Evolutionary conservation across 257 asterid species (phyloP), one percentile per base, ranked within the genome.

Genomic region (Ajuga chamaepitys): DNA sequence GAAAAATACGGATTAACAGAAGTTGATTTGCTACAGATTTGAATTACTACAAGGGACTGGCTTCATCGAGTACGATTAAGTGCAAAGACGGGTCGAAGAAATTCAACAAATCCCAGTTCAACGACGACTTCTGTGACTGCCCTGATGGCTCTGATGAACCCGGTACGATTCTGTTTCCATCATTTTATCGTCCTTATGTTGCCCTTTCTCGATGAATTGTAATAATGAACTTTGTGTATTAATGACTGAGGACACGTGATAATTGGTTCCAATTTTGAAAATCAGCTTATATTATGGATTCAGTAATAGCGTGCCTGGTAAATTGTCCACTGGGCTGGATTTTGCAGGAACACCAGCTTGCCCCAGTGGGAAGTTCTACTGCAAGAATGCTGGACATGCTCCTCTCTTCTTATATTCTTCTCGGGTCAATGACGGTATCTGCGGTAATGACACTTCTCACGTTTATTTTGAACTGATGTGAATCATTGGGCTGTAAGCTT

Each of bases 61-160:
- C 71, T 22, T 62, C 90, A 22, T 62, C 83, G 20, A 78, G 74
- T 26, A 71, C 84, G 74, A 74, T 89, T 56, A 89, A 82, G 70
- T 92, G 98, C 74, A 89, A 80, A 72, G 98, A 92, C 59, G 98
- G 97, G 80, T 85, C 96, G 11, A 78, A 74, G 71, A 78, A 65
- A 67, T 80, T 89, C 77, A 75, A 70, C 60, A 79, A 74, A 73
- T 83, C 91, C 47, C 98, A 85, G 83, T 70, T 92, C 70, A 92
- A 92, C 61, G 98, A 92, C 76, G 97, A 92, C 61, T 92, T 85
- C 81, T 92, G 98, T 25, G 98, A 92, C 78, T 92, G 98, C 70
- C 85, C 76, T 7, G 98, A 92, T 78, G 98, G 95, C 74, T 83
- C 98, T 24, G 98, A 92, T 63, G 98, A 92, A 81, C 98, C 98